A percentile compares a stretch with the other conserved stretches of the same genome.
These are phyloP conservation scores for Podaxis sp. DNA, from an alignment of 768 basidiomycete species.

Conservation along the genomic window DNA sequence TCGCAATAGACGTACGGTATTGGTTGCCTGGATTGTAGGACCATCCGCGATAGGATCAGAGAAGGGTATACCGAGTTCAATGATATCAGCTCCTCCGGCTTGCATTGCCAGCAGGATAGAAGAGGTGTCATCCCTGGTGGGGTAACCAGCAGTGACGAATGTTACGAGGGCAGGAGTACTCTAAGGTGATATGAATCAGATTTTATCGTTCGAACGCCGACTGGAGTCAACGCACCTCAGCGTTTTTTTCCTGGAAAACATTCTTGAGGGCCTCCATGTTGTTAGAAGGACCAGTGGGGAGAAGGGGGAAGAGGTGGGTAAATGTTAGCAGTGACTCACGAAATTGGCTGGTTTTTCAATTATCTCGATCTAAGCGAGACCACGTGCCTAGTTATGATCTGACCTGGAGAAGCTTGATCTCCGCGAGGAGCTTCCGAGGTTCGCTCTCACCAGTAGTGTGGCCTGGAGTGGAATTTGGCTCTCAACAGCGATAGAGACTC, in stretches of 20 bases:
- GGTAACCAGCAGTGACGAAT: conserved; percentile 95
- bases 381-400: conserved; percentile 1
- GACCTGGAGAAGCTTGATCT: neutral
- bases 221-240: conserved; percentile 38
- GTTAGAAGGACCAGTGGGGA: conserved; percentile 15
- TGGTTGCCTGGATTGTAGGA: conserved; percentile 88
- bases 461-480: neutral
- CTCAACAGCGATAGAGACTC: neutral
- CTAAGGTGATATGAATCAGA: conserved; percentile 30
- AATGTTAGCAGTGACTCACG: conserved; percentile 20
- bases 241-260: conserved; percentile 67
- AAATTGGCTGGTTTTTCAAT: conserved; percentile 21
- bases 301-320: conserved; percentile 19
- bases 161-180: conserved; percentile 69
- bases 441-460: neutral
- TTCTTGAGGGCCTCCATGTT: conserved; percentile 73
- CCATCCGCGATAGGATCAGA: conserved; percentile 98
- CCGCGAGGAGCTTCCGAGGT: conserved; percentile 7
- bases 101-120: conserved; percentile 91
- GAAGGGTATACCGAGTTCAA: conserved; percentile 94
- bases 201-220: neutral
- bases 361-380: conserved; percentile 13
- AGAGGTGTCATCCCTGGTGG: conserved; percentile 75
- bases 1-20: conserved; percentile 64
- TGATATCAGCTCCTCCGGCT: conserved; percentile 89